Base-by-base conservation (phyloP, 2,329 filamentous ascomycete genomes). In the Salinomyces thailandicus region DNA sequence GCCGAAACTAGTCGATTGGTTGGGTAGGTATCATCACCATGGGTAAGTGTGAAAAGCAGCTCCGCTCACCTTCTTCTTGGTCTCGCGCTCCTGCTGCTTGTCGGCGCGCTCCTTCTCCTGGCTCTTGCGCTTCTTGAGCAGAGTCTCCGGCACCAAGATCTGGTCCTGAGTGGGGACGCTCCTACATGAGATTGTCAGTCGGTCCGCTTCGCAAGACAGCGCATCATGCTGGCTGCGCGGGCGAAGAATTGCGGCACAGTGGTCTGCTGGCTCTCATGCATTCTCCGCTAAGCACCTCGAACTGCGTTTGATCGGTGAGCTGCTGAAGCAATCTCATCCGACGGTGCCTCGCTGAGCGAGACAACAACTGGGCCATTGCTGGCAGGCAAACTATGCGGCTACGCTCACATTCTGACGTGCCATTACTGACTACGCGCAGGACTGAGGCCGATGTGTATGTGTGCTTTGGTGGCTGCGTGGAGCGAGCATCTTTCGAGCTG, bases 101-200 rank as follows among this genome's bases (percentile, higher is more conserved):
- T 89, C 84, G 67, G 91, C 87, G 67, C 87, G 84, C 66, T 87
- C 86, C 80, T 95, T 94, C 80, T 98, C 91, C 74, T 95, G 89
- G 68, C 79, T 85, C 86, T 98, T 98, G 75, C 91, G 85, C 85
- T 98, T 98, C 84, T 98, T 98, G 69, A 98, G 79, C 62, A 98
- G 85, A 60, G 91, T 98, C 85, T 98, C 91, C 57, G 91, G 91
- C 64, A 96, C 85, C 67, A 96, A 76, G 67, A 98, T 79, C 68
- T 96, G 83, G 68, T 95, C 85, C 69, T 87, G 72, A 68, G 86
- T 93, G 55, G 91, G 85, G 62, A 94, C 84, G 71, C 79, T 79
- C 72, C 86, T 94, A 63, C 61, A 63, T 12, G 11, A 15, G 51
- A 33, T 63, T 59, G 66, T 77, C 66, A 85, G 79, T 77, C 74